phyloP scores from a whole-genome alignment of 805 yeast species.

The Lachancea sp. region DNA sequence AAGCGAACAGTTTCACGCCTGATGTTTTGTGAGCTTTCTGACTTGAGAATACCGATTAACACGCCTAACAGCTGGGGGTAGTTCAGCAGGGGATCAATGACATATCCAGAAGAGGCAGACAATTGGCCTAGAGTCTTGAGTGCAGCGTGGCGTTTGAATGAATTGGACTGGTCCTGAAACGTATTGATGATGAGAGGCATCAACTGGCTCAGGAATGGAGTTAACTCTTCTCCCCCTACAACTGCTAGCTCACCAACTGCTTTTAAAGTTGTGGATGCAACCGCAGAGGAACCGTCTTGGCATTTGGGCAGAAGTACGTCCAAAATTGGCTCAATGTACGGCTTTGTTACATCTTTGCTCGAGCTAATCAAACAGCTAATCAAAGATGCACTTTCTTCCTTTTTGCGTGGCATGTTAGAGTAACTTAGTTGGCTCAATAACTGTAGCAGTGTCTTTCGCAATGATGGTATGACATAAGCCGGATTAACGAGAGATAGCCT shows the following conservation, averaged over 20 bases:
- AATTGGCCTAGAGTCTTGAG: constrained; percentile 81
- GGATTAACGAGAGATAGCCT: constrained; percentile 83
- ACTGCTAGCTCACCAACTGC: constrained; percentile 86
- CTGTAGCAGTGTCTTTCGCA: constrained; percentile 81
- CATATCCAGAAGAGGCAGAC: constrained; percentile 88
- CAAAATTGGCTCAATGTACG: constrained; percentile 87
- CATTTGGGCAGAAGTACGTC: constrained; percentile 76
- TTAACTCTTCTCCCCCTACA: constrained; percentile 82
- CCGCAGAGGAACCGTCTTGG: constrained; percentile 65
- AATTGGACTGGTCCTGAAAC: constrained; percentile 88
- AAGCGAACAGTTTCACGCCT: constrained; percentile 84
- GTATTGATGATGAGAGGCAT: constrained; percentile 87
- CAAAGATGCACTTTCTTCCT: constrained; percentile 80
- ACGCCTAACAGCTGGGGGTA: constrained; percentile 85
- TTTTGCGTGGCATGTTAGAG: constrained; percentile 65
- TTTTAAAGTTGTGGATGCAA: constrained; percentile 75
- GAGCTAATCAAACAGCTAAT: constrained; percentile 67
- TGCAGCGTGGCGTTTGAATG: constrained; percentile 83
- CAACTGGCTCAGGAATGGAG: constrained; percentile 60
- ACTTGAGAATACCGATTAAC: constrained; percentile 71
- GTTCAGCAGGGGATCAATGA: constrained; percentile 84
- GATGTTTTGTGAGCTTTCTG: constrained; percentile 67
- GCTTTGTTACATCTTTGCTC: constrained; percentile 77
- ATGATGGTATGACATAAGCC: constrained; percentile 89
- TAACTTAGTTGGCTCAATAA: constrained; percentile 78